Conservation (phyloP, 805 yeast genomes). For the Wickerhamomyces strasburgensis region DNA sequence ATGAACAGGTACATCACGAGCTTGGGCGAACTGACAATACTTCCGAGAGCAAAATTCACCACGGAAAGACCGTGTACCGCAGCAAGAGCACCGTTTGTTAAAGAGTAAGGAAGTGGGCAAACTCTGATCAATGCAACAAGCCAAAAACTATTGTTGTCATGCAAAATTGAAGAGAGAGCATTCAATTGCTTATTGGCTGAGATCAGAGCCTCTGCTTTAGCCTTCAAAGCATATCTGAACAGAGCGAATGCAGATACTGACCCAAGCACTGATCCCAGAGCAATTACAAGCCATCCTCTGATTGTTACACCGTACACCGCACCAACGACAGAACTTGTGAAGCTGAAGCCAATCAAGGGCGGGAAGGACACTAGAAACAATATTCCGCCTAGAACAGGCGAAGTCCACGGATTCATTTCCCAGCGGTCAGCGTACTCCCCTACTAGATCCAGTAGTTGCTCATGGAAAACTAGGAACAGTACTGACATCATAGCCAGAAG, state of each 20-base stretch:
- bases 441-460: conserved; percentile 12
- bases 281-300: conserved; percentile 73
- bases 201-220: conserved; percentile 57
- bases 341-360: conserved; percentile 80
- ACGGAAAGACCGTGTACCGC: conserved; percentile 73
- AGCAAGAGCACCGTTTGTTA: conserved; percentile 89
- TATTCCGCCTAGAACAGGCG: conserved; percentile 42
- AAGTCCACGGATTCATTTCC: conserved; percentile 29
- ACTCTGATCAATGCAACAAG: conserved; percentile 69
- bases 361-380: conserved; percentile 79
- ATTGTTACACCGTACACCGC: conserved; percentile 74
- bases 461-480: conserved; percentile 15
- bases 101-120: conserved; percentile 90
- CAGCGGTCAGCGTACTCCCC: conserved; percentile 25
- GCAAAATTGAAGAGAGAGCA: conserved; percentile 69
- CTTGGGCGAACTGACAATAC: conserved; percentile 77
- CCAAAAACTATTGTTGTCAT: conserved; percentile 62
- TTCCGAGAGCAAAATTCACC: conserved; percentile 61
- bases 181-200: conserved; percentile 58
- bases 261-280: conserved; percentile 65
- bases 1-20: conserved; percentile 68
- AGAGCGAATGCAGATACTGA: conserved; percentile 69
- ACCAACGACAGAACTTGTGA: conserved; percentile 64
- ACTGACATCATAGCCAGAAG: conserved; percentile 6
- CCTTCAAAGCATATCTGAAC: conserved; percentile 54